phyloP scores from a whole-genome alignment of 2,329 filamentous ascomycete genomes.

The Ophiostoma sp. region DNA sequence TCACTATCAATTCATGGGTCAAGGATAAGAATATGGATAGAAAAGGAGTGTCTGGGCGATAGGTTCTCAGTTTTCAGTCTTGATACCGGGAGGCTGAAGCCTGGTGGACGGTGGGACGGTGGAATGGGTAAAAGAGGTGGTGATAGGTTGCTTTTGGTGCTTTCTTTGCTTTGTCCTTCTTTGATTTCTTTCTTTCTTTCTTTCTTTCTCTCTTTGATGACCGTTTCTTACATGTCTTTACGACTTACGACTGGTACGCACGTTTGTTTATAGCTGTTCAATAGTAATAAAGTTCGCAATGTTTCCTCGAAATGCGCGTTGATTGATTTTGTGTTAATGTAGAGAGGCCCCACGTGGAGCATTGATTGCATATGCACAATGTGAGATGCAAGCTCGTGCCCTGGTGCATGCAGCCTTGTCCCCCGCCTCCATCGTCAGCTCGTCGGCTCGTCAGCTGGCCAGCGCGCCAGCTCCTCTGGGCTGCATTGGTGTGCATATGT shows the following conservation, averaged over 20 bases:
- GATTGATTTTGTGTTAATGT: not conserved
- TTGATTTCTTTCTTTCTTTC: not conserved
- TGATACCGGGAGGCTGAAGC: not conserved
- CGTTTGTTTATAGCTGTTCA: not conserved
- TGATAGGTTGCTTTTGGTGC: not conserved
- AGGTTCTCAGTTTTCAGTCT: not conserved
- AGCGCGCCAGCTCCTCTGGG: not conserved
- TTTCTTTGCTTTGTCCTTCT: not conserved
- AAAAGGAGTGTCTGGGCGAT: not conserved
- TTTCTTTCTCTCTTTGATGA: not conserved
- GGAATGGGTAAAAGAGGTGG: not conserved
- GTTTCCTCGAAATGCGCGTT: not conserved
- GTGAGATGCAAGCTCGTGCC: not conserved
- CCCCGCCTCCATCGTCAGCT: not conserved
- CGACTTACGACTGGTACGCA: constrained; percentile 7
- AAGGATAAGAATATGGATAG: not conserved
- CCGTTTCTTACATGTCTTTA: not conserved
- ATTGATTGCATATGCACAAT: constrained; percentile 5
- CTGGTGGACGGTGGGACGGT: not conserved
- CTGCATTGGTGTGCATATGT: constrained; percentile 1
- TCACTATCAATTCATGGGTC: not conserved
- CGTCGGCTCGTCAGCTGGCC: not conserved
- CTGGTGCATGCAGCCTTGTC: constrained; percentile 7
- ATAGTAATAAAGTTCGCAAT: not conserved
- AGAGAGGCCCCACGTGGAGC: not conserved